Conservation (phyloP, 1,284 basidiomycete genomes). For the Gomphus sp. region DNA sequence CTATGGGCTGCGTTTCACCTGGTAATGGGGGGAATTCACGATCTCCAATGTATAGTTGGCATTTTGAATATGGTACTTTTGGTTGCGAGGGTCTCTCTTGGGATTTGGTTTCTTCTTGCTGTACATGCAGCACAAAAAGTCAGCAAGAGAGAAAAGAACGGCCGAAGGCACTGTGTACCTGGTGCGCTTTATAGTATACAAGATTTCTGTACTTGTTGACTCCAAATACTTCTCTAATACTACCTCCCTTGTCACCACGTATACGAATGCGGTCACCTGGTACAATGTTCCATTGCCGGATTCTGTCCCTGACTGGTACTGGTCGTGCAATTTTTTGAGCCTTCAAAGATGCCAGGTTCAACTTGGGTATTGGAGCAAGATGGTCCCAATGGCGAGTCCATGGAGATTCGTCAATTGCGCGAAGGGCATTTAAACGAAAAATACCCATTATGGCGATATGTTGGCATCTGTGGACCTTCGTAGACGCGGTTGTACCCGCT, state of each 20-base stretch:
- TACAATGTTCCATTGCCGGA: constrained; percentile 79
- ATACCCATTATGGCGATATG: background rate
- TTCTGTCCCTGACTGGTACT: constrained; percentile 53
- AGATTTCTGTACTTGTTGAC: constrained; percentile 67
- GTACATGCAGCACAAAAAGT: background rate
- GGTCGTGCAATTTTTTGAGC: constrained; percentile 13
- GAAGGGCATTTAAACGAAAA: background rate
- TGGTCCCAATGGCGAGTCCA: constrained; percentile 7
- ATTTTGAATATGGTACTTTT: constrained; percentile 61
- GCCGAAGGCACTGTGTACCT: constrained; percentile 10
- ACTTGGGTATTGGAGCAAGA: background rate
- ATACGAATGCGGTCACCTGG: constrained; percentile 73
- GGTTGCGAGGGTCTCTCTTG: background rate
- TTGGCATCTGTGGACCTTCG: constrained; percentile 3
- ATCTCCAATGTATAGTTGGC: constrained; percentile 65
- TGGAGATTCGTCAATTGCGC: constrained; percentile 3
- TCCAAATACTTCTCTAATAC: constrained; percentile 56
- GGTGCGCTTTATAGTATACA: constrained; percentile 51
- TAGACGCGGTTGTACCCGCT: background rate
- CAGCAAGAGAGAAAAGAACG: background rate
- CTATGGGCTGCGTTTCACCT: constrained; percentile 30
- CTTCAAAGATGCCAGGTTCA: background rate
- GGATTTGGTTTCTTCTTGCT: constrained; percentile 25
- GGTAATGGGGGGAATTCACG: constrained; percentile 44
- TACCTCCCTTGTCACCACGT: constrained; percentile 50